Percentiles rank a stretch among this genome's conserved stretches.
Evolutionary conservation across 139 green algal species (phyloP).

Genomic region (Penium margaritaceum): DNA sequence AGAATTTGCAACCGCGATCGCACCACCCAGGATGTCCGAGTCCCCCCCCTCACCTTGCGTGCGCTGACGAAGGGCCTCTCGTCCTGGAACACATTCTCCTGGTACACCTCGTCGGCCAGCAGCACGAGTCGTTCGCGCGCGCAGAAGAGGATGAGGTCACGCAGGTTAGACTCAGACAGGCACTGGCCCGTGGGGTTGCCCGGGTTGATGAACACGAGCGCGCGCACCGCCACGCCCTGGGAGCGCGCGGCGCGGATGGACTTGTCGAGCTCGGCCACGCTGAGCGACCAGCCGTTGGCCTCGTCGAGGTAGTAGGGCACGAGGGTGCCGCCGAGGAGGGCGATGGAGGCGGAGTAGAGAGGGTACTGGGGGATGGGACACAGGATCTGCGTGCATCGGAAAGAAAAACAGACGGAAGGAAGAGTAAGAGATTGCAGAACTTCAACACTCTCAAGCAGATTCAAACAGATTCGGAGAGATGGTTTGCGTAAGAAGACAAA

Average conservation of each 20-base stretch:
- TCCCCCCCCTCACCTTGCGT: slow-evolving; percentile 58
- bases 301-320: slow-evolving; percentile 86
- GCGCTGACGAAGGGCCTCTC: slow-evolving; percentile 79
- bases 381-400: too few species aligned
- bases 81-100: slow-evolving; percentile 87
- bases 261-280: slow-evolving; percentile 56
- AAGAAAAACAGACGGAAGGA: too few species aligned
- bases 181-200: slow-evolving; percentile 87
- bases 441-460: too few species aligned
- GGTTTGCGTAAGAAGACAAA: too few species aligned
- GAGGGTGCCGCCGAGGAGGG: slow-evolving; percentile 75
- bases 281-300: slow-evolving; percentile 63
- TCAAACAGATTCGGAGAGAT: too few species aligned
- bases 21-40: too few species aligned
- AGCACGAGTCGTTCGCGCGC: slow-evolving; percentile 73
- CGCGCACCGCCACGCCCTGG: slow-evolving; percentile 56
- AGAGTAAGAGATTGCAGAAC: too few species aligned
- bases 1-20: too few species aligned
- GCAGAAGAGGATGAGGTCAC: slow-evolving; percentile 72
- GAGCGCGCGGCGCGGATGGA: slow-evolving; percentile 46
- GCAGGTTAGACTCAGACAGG: slow-evolving; percentile 59
- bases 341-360: slow-evolving; percentile 75
- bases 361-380: slow-evolving; percentile 63
- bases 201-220: slow-evolving; percentile 88
- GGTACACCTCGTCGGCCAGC: slow-evolving; percentile 88